Percentiles rank a stretch among this genome's conserved stretches.
Evolutionary conservation across 257 asterid species (phyloP).

Genomic region (Knoxia roxburghii): DNA sequence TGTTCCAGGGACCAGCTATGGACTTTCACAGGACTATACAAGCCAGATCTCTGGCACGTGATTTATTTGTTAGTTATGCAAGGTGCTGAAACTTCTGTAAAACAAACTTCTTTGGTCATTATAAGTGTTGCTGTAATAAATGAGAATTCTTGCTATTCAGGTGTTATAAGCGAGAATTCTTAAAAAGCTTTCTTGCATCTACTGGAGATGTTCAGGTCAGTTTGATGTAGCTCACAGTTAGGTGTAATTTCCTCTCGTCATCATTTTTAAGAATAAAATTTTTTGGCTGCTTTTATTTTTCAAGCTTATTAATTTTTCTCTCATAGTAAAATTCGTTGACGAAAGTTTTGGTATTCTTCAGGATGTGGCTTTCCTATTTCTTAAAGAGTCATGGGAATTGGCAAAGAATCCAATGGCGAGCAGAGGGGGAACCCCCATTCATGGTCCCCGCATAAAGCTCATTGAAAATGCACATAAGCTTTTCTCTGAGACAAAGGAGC

Average conservation of each 20-base stretch:
- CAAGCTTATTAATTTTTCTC: neutral
- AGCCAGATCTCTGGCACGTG: constrained; percentile 86
- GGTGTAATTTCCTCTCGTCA: constrained; percentile 8
- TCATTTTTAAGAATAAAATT: neutral
- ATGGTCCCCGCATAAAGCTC: constrained; percentile 76
- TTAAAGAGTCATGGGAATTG: constrained; percentile 94
- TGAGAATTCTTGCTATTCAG: constrained; percentile 32
- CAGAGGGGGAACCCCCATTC: constrained; percentile 75
- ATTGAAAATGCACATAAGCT: constrained; percentile 79
- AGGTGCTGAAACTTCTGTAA: constrained; percentile 37
- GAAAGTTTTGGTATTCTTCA: constrained; percentile 18
- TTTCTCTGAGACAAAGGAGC: constrained; percentile 75
- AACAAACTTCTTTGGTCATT: constrained; percentile 3
- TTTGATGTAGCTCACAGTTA: constrained; percentile 14
- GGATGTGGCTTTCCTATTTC: constrained; percentile 81
- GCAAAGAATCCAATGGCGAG: constrained; percentile 76
- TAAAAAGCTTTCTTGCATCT: constrained; percentile 81
- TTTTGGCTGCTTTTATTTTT: neutral
- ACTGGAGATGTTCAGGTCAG: constrained; percentile 88
- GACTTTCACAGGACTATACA: constrained; percentile 81
- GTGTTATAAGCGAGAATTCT: constrained; percentile 74
- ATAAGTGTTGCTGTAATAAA: constrained; percentile 11
- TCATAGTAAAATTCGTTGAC: neutral
- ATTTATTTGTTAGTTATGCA: constrained; percentile 79
- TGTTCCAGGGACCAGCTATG: constrained; percentile 63